Evolutionary conservation across 23 red algal species (phyloP), one percentile per base, ranked within the genome.

Genomic region (Agarophyton chilense): DNA sequence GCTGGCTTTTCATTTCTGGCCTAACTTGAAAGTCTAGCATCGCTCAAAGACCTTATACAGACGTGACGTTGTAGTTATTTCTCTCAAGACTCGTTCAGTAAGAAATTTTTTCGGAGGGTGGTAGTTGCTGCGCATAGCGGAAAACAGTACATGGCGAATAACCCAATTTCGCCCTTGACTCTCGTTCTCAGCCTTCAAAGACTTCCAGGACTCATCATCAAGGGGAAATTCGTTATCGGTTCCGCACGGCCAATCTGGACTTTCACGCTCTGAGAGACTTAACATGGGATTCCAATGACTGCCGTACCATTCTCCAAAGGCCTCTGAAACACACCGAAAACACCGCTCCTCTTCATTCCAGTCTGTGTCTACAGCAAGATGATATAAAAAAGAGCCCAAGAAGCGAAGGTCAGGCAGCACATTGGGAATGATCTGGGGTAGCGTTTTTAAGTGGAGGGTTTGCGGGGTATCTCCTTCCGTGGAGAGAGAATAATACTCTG

Each of bases 21-120:
- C n/a, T n/a, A n/a, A n/a, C n/a, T n/a, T n/a, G n/a, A n/a, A n/a
- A n/a, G n/a, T n/a, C 90, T 81, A 98, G 57, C 95, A 98, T 60
- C 95, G 66, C 52, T 98, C 95, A 87, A 98, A 98, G 42, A 98
- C 65, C 38, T 93, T 90, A 57, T 94, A 98, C 9, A 98, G 80
- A 32, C 75, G 57, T 43, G 93, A 77, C 14, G 82, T 71, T 29
- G 83, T 63, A 19, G 91, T 93, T 29, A 98, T 82, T 60, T 94
- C 95, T 76, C 77, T 61, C 35, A 98, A 41, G 19, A 87, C 68
- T 12, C 72, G 74, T 5, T 83, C 80, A n/a, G 79, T 85, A 21
- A 77, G 41, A 61, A 85, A 94, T 16, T 60, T n/a, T 19, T 56
- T 74, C 4, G 95, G 95, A 39, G 95, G 87, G 44, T 78, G 39